phyloP scores from a whole-genome alignment of 306 rosid species.

The Gastrolobium bilobum region DNA sequence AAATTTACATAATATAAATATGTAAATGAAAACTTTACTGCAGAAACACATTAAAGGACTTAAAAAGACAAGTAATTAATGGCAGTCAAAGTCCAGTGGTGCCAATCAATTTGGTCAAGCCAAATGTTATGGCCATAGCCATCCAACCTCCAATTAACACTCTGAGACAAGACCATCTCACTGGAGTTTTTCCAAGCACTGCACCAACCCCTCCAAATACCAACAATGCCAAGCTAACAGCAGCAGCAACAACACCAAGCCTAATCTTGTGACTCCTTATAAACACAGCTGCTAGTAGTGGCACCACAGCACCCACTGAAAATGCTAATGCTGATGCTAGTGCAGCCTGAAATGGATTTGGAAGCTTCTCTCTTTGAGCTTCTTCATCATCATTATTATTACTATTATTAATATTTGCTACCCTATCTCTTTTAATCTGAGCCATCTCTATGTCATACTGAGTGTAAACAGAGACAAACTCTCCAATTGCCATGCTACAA shows the following conservation, averaged over 20 bases:
- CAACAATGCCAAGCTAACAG: slow-evolving; percentile 60
- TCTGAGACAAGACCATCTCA: slow-evolving; percentile 63
- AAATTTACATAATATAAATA: too few relatives aligned
- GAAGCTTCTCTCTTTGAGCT: slow-evolving; percentile 55
- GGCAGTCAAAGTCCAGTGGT: slow-evolving; percentile 42
- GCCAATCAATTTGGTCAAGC: slow-evolving; percentile 71
- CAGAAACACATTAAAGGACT: background rate
- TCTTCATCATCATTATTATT: background rate
- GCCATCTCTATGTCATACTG: slow-evolving; percentile 75
- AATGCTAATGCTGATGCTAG: slow-evolving; percentile 76
- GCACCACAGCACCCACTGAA: slow-evolving; percentile 67
- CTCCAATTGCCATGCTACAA: slow-evolving; percentile 85
- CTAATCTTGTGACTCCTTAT: slow-evolving; percentile 56
- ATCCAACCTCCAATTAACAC: slow-evolving; percentile 79
- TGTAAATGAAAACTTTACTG: too few relatives aligned
- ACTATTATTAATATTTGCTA: background rate
- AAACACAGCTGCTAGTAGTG: slow-evolving; percentile 70
- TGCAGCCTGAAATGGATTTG: slow-evolving; percentile 77
- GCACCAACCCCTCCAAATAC: slow-evolving; percentile 73
- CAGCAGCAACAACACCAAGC: slow-evolving; percentile 55
- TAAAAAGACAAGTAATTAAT: background rate
- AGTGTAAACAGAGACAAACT: slow-evolving; percentile 81
- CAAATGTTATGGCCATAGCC: slow-evolving; percentile 82
- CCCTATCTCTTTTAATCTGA: slow-evolving; percentile 53
- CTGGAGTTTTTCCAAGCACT: slow-evolving; percentile 61